phyloP scores from a whole-genome alignment of 495 filamentous ascomycete species.

The Penicillium cosmopolitanum region DNA sequence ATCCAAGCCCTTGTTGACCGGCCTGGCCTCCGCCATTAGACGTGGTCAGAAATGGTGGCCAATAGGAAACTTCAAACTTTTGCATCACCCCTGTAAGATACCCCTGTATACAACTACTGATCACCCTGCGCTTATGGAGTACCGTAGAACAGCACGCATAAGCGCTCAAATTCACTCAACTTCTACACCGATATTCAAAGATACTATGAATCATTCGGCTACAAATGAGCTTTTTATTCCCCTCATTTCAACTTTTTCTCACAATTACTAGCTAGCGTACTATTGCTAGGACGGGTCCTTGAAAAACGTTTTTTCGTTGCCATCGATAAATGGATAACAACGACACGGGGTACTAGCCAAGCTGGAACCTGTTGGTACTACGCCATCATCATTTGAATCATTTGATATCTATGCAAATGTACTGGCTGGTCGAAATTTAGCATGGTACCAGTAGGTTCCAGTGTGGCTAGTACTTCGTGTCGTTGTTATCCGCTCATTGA shows the following conservation, averaged over 20 bases:
- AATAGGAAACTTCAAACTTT: no score
- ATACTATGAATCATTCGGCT: neutral
- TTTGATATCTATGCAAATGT: neutral
- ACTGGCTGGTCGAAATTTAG: neutral
- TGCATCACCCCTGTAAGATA: no score
- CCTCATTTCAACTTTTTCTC: neutral
- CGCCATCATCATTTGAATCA: neutral
- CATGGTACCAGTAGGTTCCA: slow-evolving; percentile 2
- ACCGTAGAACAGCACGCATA: neutral
- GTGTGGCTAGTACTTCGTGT: slow-evolving; percentile 3
- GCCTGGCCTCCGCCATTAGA: no score
- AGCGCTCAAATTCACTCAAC: slow-evolving; percentile 1
- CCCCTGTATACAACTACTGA: no score
- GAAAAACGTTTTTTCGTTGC: no score
- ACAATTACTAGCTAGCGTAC: neutral
- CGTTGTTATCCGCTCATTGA: neutral
- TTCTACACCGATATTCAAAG: neutral
- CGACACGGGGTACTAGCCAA: neutral
- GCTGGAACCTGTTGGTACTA: neutral
- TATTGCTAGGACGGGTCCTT: neutral
- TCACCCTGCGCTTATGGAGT: no score
- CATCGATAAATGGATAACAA: neutral
- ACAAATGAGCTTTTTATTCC: neutral
- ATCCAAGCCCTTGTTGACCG: no score
- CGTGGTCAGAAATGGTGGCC: no score